These are phyloP conservation scores for Lithocarpus polystachyus DNA, from an alignment of 306 rosid species.

Conservation along the genomic window DNA sequence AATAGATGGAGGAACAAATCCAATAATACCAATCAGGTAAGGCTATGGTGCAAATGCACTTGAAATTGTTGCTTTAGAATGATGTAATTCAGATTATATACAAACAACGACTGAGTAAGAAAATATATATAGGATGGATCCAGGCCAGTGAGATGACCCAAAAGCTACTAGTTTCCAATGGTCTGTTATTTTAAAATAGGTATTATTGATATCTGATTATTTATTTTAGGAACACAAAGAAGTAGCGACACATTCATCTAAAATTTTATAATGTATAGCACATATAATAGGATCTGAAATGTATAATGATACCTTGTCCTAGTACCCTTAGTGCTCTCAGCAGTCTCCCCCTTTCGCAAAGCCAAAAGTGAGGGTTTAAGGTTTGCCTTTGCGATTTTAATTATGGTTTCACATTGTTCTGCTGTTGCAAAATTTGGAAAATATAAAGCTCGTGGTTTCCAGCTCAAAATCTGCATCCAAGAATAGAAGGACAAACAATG, in stretches of 20 bases:
- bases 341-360: constrained; percentile 56
- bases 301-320: constrained; percentile 56
- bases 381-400: constrained; percentile 42
- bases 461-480: constrained; percentile 34
- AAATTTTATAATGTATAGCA: neutral
- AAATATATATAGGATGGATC: neutral
- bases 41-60: neutral
- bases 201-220: neutral
- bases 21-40: neutral
- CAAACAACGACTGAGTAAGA: neutral
- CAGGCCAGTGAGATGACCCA: neutral
- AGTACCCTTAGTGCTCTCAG: constrained; percentile 50
- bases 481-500: neutral
- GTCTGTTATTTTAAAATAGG: neutral
- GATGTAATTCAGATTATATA: neutral
- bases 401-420: constrained; percentile 44
- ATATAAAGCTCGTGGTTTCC: constrained; percentile 39
- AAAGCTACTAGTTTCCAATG: neutral
- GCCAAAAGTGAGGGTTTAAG: constrained; percentile 60
- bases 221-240: neutral
- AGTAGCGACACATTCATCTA: neutral
- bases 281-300: neutral
- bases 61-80: neutral
- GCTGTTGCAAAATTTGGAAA: constrained; percentile 37
- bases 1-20: neutral